Evolutionary conservation across 2,329 filamentous ascomycete species (phyloP).

Genomic region (Diaporthe sp.): DNA sequence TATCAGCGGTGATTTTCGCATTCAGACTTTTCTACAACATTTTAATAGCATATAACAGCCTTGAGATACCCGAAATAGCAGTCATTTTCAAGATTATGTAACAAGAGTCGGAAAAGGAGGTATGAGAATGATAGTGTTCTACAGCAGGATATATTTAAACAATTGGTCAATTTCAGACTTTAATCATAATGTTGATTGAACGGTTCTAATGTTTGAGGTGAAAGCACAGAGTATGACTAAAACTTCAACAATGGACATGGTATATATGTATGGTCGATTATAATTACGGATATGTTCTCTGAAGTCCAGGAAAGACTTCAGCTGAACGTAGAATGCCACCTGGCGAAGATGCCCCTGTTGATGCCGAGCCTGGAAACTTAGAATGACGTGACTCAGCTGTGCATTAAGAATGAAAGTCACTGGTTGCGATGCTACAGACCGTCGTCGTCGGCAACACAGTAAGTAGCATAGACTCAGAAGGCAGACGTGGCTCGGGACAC

Average conservation of each 20-base stretch:
- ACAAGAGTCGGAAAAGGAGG: background rate
- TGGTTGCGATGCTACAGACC: background rate
- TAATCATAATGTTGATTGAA: no score
- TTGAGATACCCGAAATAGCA: constrained; percentile 3
- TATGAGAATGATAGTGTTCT: background rate
- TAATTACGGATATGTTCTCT: background rate
- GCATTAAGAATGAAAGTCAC: no score
- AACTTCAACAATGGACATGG: background rate
- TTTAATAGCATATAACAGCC: background rate
- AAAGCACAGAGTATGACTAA: background rate
- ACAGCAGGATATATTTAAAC: background rate
- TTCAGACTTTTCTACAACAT: background rate
- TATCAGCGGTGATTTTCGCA: background rate
- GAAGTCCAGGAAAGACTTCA: background rate
- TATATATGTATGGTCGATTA: background rate
- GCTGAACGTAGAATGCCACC: background rate
- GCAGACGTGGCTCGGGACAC: no score
- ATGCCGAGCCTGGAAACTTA: background rate
- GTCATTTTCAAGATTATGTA: background rate
- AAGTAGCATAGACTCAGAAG: no score
- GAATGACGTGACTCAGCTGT: background rate
- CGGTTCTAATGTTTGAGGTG: no score
- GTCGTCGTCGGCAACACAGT: background rate
- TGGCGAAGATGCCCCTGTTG: background rate
- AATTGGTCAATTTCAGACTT: background rate